phyloP scores from a whole-genome alignment of 805 yeast genomes.

The Maudiozyma turicensis region DNA sequence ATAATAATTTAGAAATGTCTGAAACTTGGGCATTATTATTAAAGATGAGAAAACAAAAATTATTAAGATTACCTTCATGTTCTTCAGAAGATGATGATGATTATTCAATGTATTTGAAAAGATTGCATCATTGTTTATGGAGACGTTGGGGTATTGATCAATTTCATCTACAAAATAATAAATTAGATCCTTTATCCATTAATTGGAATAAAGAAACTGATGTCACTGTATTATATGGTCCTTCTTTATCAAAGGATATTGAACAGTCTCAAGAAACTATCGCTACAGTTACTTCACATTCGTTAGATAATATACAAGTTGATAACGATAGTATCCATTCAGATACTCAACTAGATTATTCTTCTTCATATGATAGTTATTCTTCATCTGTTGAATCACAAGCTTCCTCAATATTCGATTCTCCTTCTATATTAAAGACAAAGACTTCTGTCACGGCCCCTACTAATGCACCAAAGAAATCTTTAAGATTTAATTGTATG shows the following conservation, averaged over 20 bases:
- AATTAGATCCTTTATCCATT: constrained; percentile 73
- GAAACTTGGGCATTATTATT: constrained; percentile 14
- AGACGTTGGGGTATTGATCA: constrained; percentile 88
- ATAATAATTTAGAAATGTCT: constrained; percentile 9
- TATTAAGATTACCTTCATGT: constrained; percentile 27
- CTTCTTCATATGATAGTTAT: neutral
- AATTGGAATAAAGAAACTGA: constrained; percentile 95
- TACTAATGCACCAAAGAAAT: constrained; percentile 12
- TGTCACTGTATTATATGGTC: constrained; percentile 94
- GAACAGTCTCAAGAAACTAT: neutral
- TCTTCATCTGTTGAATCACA: constrained; percentile 19
- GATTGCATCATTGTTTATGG: constrained; percentile 84
- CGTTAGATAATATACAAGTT: neutral
- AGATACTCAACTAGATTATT: neutral
- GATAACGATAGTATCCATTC: neutral
- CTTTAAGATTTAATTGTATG: constrained; percentile 16
- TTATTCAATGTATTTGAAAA: constrained; percentile 26
- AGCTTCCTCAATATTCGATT: constrained; percentile 23
- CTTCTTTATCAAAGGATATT: constrained; percentile 29
- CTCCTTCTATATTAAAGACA: neutral
- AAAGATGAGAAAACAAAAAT: constrained; percentile 19
- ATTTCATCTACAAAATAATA: constrained; percentile 41
- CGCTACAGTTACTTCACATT: neutral
- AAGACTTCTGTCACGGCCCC: neutral
- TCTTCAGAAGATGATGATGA: constrained; percentile 27